Evolutionary conservation across 768 basidiomycete genomes (phyloP).

Genomic region (Suillus luteus): DNA sequence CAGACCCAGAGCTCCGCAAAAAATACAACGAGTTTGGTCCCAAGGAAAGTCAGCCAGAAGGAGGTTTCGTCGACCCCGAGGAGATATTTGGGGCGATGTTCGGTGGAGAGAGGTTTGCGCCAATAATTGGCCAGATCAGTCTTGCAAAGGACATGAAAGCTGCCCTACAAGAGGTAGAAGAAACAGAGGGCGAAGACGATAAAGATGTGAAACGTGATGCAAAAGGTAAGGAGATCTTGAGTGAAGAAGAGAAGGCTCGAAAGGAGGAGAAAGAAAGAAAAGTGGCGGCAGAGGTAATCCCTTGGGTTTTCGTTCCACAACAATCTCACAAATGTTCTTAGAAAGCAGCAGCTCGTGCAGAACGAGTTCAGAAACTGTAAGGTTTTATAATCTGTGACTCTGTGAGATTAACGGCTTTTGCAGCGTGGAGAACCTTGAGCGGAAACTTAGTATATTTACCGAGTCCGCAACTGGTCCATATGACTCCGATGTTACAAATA

Average conservation of each 20-base stretch:
- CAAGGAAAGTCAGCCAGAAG: conserved; percentile 79
- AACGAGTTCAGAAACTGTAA: conserved; percentile 69
- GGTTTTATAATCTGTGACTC: not conserved
- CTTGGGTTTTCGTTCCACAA: conserved; percentile 10
- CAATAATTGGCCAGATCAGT: conserved; percentile 88
- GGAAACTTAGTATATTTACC: conserved; percentile 85
- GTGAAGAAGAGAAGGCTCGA: conserved; percentile 71
- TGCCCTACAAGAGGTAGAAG: conserved; percentile 85
- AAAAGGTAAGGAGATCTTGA: conserved; percentile 54
- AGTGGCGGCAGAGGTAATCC: conserved; percentile 63
- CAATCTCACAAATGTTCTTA: conserved; percentile 32
- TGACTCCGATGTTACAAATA: conserved; percentile 67
- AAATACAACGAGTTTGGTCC: conserved; percentile 94
- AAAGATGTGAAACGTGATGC: conserved; percentile 49
- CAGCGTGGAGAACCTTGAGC: conserved; percentile 68
- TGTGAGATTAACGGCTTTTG: conserved; percentile 11
- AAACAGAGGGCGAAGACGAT: conserved; percentile 52
- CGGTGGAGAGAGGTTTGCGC: conserved; percentile 82
- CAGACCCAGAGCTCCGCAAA: conserved; percentile 69
- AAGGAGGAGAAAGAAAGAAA: conserved; percentile 74
- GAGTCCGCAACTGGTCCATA: conserved; percentile 75
- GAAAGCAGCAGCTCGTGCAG: conserved; percentile 81
- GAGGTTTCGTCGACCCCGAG: conserved; percentile 87
- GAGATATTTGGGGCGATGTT: conserved; percentile 84
- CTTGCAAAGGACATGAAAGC: conserved; percentile 92